Conservation (phyloP, 1,284 basidiomycete species). For the Pseudomicrostroma phylloplanum region DNA sequence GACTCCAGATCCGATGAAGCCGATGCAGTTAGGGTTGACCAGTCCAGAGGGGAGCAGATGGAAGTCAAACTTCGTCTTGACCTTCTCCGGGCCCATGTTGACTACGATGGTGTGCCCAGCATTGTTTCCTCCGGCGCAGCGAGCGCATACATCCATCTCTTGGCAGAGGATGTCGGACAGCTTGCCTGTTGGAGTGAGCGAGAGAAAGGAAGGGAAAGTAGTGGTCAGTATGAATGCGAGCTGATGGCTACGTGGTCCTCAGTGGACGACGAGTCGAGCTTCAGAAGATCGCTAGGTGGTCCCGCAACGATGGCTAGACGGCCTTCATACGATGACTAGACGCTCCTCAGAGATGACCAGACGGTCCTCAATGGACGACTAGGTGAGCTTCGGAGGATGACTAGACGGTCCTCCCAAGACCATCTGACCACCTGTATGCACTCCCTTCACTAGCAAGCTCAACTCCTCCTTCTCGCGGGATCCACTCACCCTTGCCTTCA, state of each 20-base stretch:
- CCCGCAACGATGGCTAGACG: too few relatives aligned
- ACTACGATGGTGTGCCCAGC: conserved; percentile 97
- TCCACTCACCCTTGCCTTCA: conserved; percentile 42
- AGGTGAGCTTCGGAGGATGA: background rate
- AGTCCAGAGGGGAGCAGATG: conserved; percentile 90
- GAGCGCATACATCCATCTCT: conserved; percentile 83
- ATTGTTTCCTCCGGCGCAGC: conserved; percentile 97
- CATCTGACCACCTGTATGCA: background rate
- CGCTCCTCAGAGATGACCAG: too few relatives aligned
- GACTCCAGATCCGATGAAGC: conserved; percentile 86
- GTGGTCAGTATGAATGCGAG: background rate
- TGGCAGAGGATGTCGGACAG: conserved; percentile 54
- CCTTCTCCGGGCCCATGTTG: conserved; percentile 63
- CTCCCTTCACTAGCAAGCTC: background rate
- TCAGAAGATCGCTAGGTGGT: background rate
- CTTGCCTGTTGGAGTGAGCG: conserved; percentile 30
- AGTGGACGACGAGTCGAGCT: background rate
- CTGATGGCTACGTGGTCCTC: background rate
- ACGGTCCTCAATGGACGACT: background rate
- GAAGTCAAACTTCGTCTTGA: conserved; percentile 82
- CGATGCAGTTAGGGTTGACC: conserved; percentile 78
- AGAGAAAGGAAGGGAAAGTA: background rate
- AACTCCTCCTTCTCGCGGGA: background rate
- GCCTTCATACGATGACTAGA: too few relatives aligned
- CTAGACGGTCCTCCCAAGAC: background rate